Evolutionary conservation across 225 moss, liverwort and hornwort species (phyloP).

Genomic region (Sphagnum tenellum): DNA sequence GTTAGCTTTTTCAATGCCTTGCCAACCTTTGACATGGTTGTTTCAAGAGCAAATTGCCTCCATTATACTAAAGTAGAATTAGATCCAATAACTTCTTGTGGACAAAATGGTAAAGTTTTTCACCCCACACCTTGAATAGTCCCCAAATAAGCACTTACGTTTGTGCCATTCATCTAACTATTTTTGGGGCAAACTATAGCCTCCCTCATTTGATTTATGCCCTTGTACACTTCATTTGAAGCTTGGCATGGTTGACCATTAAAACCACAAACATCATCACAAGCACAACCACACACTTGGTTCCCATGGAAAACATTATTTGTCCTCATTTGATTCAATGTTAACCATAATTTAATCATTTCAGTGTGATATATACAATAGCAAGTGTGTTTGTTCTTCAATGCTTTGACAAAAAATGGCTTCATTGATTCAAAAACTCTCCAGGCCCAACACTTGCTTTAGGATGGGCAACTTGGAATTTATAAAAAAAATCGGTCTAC

Average conservation of each 20-base stretch:
- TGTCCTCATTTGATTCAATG: background rate
- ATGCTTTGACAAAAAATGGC: background rate
- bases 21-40: background rate
- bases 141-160: background rate
- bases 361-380: background rate
- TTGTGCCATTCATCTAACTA: constrained; percentile 5
- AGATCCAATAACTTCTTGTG: background rate
- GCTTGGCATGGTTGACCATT: background rate
- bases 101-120: background rate
- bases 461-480: too few species aligned
- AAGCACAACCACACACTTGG: background rate
- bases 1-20: background rate
- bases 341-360: too few species aligned
- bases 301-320: background rate
- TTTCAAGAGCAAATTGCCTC: constrained; percentile 3
- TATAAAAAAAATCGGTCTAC: too few species aligned
- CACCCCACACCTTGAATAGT: constrained; percentile 1
- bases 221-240: background rate
- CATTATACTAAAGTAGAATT: background rate
- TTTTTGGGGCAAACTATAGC: constrained; percentile 3
- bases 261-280: background rate
- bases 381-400: constrained; percentile 1
- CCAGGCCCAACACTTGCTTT: too few species aligned
- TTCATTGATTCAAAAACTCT: too few species aligned
- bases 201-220: background rate